phyloP scores from a whole-genome alignment of 2,329 filamentous ascomycete genomes.

The Corynespora cassiicola region DNA sequence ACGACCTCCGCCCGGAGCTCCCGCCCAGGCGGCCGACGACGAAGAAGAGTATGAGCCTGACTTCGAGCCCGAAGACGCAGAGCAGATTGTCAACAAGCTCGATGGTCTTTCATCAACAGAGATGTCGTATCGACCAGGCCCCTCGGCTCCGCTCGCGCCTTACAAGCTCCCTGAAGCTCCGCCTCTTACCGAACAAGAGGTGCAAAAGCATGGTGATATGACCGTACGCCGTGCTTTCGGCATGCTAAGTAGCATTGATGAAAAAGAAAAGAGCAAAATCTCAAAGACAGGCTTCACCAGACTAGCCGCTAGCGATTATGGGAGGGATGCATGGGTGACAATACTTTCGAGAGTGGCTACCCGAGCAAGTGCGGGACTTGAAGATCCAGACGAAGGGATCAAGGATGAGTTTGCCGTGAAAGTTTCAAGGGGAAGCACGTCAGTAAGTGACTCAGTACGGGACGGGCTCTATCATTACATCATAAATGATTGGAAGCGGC shows the following conservation, averaged over 20 bases:
- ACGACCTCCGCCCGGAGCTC: constrained; percentile 23
- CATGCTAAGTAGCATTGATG: constrained; percentile 76
- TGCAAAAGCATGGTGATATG: constrained; percentile 74
- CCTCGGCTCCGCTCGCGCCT: constrained; percentile 61
- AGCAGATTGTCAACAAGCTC: constrained; percentile 79
- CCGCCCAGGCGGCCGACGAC: constrained; percentile 64
- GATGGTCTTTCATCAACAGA: constrained; percentile 71
- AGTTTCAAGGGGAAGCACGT: constrained; percentile 40
- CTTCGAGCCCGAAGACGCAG: constrained; percentile 77
- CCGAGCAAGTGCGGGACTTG: constrained; percentile 74
- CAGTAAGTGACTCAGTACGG: constrained; percentile 74
- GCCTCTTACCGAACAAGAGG: constrained; percentile 73
- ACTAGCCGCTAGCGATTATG: constrained; percentile 82
- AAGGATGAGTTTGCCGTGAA: constrained; percentile 62
- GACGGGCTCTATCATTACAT: constrained; percentile 84
- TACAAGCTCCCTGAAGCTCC: constrained; percentile 83
- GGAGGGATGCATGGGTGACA: constrained; percentile 89
- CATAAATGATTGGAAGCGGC: constrained; percentile 87
- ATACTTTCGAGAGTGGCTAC: constrained; percentile 86
- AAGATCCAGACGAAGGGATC: constrained; percentile 68
- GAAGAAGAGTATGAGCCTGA: constrained; percentile 95
- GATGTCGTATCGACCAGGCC: constrained; percentile 49
- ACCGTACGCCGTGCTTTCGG: constrained; percentile 79
- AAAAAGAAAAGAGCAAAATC: constrained; percentile 60
- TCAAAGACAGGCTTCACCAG: constrained; percentile 76